Base-by-base conservation (phyloP, 2,329 filamentous ascomycete species). In the Aureobasidium subglaciale region DNA sequence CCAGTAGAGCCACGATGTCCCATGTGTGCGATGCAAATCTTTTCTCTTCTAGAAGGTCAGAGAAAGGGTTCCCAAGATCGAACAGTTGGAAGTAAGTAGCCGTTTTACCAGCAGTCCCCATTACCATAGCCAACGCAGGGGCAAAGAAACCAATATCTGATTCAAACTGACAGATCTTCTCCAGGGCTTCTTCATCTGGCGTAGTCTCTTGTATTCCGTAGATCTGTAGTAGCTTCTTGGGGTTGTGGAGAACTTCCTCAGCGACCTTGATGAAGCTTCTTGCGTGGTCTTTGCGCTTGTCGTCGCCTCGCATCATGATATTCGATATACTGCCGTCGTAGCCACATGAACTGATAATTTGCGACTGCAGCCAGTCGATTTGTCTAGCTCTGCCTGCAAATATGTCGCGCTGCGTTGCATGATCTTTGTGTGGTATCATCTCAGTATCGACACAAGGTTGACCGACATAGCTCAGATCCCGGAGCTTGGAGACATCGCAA, bases 231-330 rank as follows among this genome's bases (percentile, higher is more conserved):
- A 61, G 34, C 13, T 29, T 40, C 16, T 52, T 8, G 15, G 81
- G 65, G 0, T 78, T 71, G 54, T 75, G 70, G 58, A 73, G 71
- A 0, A 80, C 79, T 42, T 81, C 78, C 45, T 75, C 72, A 1
- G 80, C 68, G 42, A 77, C 76, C 3, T 76, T 77, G 0, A 78
- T 76, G 58, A 79, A 78, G 2, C 73, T 77, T 77, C 77, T 81
- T 1, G 77, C 78, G 65, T 82, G 77, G 56, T 79, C 72, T 55
- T 81, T 80, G 60, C 81, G 74, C 58, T 75, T 73, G 55, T 76
- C 73, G 59, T 81, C 80, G 57, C 74, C 65, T 53, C 68, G 65
- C 15, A 66, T 60, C 22, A 62, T 56, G 13, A 58, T 63, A 57
- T 65, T 60, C 41, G 60, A 61, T 56, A 67, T 69, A 37, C 65